Base-by-base conservation (phyloP, 139 green algal species). In the Picochlorum sp. region DNA sequence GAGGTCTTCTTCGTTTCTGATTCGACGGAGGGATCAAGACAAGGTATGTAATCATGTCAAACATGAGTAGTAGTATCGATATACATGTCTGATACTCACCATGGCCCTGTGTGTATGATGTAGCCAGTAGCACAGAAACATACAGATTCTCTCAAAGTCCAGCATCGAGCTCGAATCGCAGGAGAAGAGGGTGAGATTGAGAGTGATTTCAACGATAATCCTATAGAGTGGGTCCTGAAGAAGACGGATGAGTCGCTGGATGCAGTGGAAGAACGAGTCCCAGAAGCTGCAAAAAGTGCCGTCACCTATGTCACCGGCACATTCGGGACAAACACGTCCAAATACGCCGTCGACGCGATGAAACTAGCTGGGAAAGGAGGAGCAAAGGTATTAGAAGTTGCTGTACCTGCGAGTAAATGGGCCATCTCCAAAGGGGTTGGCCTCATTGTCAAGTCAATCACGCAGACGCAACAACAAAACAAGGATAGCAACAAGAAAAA, bases 391-490 rank as follows among this genome's bases (percentile, higher is more conserved):
- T 16, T 80, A 24, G 72, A 78, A 45, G 64, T 45, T n/a, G 67
- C 71, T 6, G 66, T 59, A 4, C 75, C 75, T 3, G 71, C 73
- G 15, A 67, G 71, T 6, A 72, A 76, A 47, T 81, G 75, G 75
- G 71, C 60, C 4, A 30, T 80, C 13, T 21, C 57, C 47, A 56
- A 80, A 55, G 75, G 75, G 15, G 49, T 72, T 31, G 74, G 68
- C 21, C 47, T 66, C 45, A 70, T 65, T 7, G 49, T 66, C 14
- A 61, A 66, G 4, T 60, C 63, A 0, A 20, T 41, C 7, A 41
- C 34, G 0, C 34, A 41, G 34, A 41, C 9, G 8, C 34, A 41
- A 41, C 78, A 21, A 63, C 15, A 30, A 65, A 67, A 41, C 60
- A 67, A 28, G 34, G 49, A 54, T 45, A 24, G 21, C 15, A 26